These are phyloP conservation scores for Batkoa obscura DNA, from an alignment of 371 early-diverging fungal genomes.

Conservation along the genomic window DNA sequence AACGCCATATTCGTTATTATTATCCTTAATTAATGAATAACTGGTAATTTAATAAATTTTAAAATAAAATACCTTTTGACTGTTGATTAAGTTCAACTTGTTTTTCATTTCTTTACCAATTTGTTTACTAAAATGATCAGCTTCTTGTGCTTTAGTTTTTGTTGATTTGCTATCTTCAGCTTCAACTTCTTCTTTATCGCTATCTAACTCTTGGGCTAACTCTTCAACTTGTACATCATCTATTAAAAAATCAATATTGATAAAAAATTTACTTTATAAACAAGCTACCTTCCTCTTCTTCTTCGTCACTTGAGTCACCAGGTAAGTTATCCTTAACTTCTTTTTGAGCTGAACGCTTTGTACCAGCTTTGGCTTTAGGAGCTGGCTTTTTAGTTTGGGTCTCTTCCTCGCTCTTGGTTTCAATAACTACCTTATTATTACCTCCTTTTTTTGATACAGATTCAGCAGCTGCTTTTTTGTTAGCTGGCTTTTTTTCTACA, in stretches of 20 bases:
- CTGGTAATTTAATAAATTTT: too few species aligned
- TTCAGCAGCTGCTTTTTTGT: not conserved
- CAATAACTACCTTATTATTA: not conserved
- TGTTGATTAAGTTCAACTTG: too few species aligned
- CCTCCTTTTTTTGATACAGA: not conserved
- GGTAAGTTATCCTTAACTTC: too few species aligned
- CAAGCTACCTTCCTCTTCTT: not conserved
- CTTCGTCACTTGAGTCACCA: too few species aligned
- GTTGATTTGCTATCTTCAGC: not conserved
- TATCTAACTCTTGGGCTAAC: constrained; percentile 6
- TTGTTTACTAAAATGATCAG: not conserved
- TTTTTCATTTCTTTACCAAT: not conserved
- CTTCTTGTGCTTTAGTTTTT: not conserved
- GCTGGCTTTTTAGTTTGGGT: not conserved
- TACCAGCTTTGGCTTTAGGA: not conserved
- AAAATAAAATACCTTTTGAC: too few species aligned
- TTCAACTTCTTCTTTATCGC: constrained; percentile 6
- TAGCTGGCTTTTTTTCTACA: not conserved
- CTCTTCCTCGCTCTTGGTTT: not conserved
- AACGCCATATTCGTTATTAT: constrained; percentile 31
- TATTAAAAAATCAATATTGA: not conserved
- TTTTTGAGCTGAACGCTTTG: not conserved
- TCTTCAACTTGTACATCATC: constrained; percentile 9
- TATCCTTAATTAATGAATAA: too few species aligned
- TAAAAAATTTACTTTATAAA: not conserved